Percentiles rank a stretch among this genome's conserved stretches.
These are phyloP conservation scores for Cutaneotrichosporon sp. DNA, from an alignment of 1,284 basidiomycete genomes.

Conservation along the genomic window DNA sequence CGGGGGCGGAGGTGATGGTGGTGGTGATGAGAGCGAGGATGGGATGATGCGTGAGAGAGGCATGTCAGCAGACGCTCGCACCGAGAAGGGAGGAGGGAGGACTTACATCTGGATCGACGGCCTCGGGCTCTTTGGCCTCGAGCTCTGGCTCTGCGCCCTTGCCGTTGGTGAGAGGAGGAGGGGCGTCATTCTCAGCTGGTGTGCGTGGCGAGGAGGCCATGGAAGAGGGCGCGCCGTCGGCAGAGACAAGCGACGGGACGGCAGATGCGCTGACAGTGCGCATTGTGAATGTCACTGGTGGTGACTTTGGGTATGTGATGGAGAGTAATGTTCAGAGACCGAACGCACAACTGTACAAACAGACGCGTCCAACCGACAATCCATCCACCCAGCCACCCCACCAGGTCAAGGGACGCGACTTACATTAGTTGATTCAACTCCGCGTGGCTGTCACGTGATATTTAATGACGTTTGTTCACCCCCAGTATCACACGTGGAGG, in stretches of 20 bases:
- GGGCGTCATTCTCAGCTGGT: conserved; percentile 8
- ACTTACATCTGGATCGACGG: not conserved
- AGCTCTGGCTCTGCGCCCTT: not conserved
- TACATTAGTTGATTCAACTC: not conserved
- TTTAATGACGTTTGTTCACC: not conserved
- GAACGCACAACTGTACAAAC: conserved; percentile 2
- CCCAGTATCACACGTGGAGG: not conserved
- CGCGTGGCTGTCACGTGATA: not conserved
- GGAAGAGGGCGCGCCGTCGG: conserved; percentile 31
- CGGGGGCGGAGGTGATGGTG: no score
- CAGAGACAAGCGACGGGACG: conserved; percentile 28
- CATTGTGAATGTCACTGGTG: conserved; percentile 2
- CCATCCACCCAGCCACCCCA: no score
- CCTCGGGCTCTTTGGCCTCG: conserved; percentile 13
- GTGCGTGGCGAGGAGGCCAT: conserved; percentile 41
- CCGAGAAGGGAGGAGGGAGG: not conserved
- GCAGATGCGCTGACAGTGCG: conserved; percentile 19
- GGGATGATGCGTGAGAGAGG: not conserved
- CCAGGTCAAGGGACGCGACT: not conserved
- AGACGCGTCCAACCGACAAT: not conserved
- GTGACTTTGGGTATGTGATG: not conserved
- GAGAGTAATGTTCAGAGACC: not conserved
- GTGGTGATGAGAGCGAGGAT: not conserved
- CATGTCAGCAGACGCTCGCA: conserved; percentile 3
- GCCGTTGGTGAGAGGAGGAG: not conserved